phyloP scores from a whole-genome alignment of 192 early-diverging fungal species.

The Funneliformis geosporum region DNA sequence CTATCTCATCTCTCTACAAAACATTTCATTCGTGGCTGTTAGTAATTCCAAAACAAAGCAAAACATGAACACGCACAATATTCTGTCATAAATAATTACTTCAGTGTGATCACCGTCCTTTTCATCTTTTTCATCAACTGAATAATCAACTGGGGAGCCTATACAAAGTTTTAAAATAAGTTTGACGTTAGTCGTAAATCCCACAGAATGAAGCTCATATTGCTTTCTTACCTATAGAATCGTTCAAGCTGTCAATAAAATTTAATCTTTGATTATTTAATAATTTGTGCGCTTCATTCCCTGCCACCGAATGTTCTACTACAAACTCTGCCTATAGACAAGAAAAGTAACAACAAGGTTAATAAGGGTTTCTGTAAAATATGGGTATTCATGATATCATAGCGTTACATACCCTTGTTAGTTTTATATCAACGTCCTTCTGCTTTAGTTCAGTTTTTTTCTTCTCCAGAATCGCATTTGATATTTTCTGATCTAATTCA shows the following conservation, averaged over 20 bases:
- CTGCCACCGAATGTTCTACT: slow-evolving; percentile 14
- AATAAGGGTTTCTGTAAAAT: slow-evolving; percentile 8
- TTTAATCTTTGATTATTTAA: slow-evolving; percentile 18
- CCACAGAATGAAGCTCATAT: not conserved
- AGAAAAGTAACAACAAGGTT: slow-evolving; percentile 8
- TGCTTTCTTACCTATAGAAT: slow-evolving; percentile 14
- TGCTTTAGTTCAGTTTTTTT: slow-evolving; percentile 8
- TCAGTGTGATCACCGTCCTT: slow-evolving; percentile 8
- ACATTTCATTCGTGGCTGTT: slow-evolving; percentile 1
- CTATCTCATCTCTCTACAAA: not conserved
- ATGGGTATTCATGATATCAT: slow-evolving; percentile 10
- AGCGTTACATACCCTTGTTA: not conserved
- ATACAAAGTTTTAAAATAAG: slow-evolving; percentile 8
- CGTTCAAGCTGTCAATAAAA: slow-evolving; percentile 11
- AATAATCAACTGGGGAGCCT: not conserved
- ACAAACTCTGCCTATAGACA: slow-evolving; percentile 3
- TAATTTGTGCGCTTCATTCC: slow-evolving; percentile 6
- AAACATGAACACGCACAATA: not conserved
- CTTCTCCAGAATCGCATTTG: slow-evolving; percentile 16
- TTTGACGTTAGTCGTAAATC: slow-evolving; percentile 13
- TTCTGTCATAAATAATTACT: slow-evolving; percentile 11
- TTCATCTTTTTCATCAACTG: slow-evolving; percentile 2
- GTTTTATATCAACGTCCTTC: slow-evolving; percentile 6
- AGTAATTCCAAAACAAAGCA: slow-evolving; percentile 4
- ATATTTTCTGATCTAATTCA: not conserved